phyloP scores from a whole-genome alignment of 371 early-diverging fungal genomes.

The Rhizopus sp. region DNA sequence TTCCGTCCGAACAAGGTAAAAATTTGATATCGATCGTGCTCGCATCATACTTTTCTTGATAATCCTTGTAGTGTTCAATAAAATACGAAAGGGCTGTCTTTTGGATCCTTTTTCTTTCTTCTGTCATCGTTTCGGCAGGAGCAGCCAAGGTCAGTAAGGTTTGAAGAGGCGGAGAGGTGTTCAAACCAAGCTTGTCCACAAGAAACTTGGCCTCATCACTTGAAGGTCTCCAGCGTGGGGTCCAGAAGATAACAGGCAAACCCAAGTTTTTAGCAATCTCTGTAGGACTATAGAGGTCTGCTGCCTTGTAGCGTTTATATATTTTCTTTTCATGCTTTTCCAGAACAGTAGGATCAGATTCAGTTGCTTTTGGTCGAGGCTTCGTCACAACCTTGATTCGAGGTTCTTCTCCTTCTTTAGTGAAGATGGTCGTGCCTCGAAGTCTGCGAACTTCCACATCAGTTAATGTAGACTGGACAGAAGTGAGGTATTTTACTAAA shows the following conservation, averaged over 20 bases:
- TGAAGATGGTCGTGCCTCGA: slow-evolving; percentile 72
- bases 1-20: slow-evolving; percentile 59
- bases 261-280: slow-evolving; percentile 63
- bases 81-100: slow-evolving; percentile 67
- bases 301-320: slow-evolving; percentile 63
- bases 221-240: slow-evolving; percentile 51
- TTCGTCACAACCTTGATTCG: slow-evolving; percentile 19
- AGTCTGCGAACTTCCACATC: slow-evolving; percentile 65
- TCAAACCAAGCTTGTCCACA: slow-evolving; percentile 61
- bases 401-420: slow-evolving; percentile 50
- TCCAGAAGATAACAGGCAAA: slow-evolving; percentile 77
- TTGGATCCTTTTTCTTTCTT: slow-evolving; percentile 39
- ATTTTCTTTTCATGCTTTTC: slow-evolving; percentile 27
- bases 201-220: slow-evolving; percentile 68
- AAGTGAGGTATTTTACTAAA: slow-evolving; percentile 79
- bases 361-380: slow-evolving; percentile 15
- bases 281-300: slow-evolving; percentile 72
- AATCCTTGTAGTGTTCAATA: slow-evolving; percentile 69
- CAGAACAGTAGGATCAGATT: slow-evolving; percentile 18
- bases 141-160: slow-evolving; percentile 60
- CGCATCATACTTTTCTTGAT: slow-evolving; percentile 50
- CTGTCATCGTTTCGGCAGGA: slow-evolving; percentile 11
- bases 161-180: slow-evolving; percentile 54
- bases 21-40: slow-evolving; percentile 54
- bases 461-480: slow-evolving; percentile 66